A percentile compares a stretch with the other conserved stretches of the same genome.
These are phyloP conservation scores for Aspergillus chevalieri DNA, from an alignment of 2,329 filamentous ascomycete species.

Conservation along the genomic window DNA sequence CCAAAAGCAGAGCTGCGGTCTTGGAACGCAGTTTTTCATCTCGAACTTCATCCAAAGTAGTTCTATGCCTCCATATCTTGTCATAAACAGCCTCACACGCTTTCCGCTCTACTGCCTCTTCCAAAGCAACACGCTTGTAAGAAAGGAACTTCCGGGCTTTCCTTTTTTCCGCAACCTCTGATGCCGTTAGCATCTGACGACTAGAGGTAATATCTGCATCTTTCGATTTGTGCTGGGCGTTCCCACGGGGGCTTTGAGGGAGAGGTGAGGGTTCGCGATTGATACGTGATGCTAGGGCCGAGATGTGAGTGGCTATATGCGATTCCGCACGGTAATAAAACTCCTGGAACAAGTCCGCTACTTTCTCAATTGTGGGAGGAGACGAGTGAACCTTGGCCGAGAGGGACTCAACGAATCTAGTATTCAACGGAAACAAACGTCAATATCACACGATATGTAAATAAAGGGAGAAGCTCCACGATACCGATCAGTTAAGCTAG, in stretches of 20 bases:
- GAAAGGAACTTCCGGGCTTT: conserved; percentile 72
- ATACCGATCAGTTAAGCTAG: conserved; percentile 82
- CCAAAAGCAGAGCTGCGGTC: conserved; percentile 81
- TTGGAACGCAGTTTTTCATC: conserved; percentile 93
- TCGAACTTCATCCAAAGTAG: conserved; percentile 86
- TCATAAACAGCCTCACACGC: conserved; percentile 80
- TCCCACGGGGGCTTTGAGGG: conserved; percentile 47
- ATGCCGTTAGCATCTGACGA: conserved; percentile 85
- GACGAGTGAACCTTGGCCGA: conserved; percentile 78
- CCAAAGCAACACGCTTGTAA: conserved; percentile 66
- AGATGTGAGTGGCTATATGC: conserved; percentile 82
- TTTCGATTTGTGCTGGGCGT: conserved; percentile 42
- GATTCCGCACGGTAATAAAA: conserved; percentile 78
- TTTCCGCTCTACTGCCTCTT: conserved; percentile 85
- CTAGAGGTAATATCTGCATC: conserved; percentile 41
- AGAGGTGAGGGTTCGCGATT: conserved; percentile 60
- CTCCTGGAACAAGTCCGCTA: conserved; percentile 86
- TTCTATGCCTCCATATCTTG: conserved; percentile 84
- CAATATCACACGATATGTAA: not conserved
- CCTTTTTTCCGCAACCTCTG: conserved; percentile 75
- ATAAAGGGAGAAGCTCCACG: not conserved
- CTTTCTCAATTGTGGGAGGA: conserved; percentile 73
- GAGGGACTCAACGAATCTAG: conserved; percentile 83
- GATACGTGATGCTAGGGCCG: conserved; percentile 67
- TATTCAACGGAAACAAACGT: not conserved